Conservation (phyloP, 2,329 filamentous ascomycete species). For the Beauveria bassiana region DNA sequence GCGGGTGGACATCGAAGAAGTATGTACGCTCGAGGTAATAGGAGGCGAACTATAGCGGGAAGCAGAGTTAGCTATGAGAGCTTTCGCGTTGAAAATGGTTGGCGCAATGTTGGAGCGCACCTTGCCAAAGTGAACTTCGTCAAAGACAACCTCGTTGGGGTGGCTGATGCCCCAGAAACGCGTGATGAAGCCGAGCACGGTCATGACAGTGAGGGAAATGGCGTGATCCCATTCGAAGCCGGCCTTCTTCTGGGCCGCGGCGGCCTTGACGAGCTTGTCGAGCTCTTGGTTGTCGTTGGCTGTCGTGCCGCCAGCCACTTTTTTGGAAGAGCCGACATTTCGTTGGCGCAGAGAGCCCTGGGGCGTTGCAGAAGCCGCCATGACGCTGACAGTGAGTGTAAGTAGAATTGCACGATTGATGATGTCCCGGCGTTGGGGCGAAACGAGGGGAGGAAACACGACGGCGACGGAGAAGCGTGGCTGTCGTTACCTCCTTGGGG, state of each 20-base stretch:
- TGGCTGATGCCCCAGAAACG: slow-evolving; percentile 95
- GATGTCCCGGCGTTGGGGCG: not conserved
- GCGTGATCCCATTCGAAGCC: slow-evolving; percentile 76
- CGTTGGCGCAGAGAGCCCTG: slow-evolving; percentile 54
- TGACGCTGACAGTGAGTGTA: slow-evolving; percentile 22
- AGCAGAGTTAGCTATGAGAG: not conserved
- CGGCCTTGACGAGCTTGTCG: slow-evolving; percentile 39
- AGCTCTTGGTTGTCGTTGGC: slow-evolving; percentile 33
- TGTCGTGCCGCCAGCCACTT: slow-evolving; percentile 29
- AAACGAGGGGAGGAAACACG: not conserved
- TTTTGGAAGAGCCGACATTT: slow-evolving; percentile 44
- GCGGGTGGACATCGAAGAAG: slow-evolving; percentile 99
- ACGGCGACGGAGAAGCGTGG: not conserved
- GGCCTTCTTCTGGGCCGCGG: slow-evolving; percentile 25
- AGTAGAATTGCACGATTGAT: not conserved
- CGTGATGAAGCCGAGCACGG: slow-evolving; percentile 76
- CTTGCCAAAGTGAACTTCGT: slow-evolving; percentile 99
- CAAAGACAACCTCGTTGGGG: slow-evolving; percentile 94
- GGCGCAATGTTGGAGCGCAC: slow-evolving; percentile 40
- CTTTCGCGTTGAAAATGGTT: not conserved
- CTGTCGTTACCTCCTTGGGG: not conserved
- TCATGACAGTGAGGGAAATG: slow-evolving; percentile 69
- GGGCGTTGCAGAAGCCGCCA: slow-evolving; percentile 42
- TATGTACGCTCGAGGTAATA: slow-evolving; percentile 93
- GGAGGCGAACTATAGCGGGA: slow-evolving; percentile 52